A percentile compares a stretch with the other conserved stretches of the same genome.
These are phyloP conservation scores for Uncinocarpus reesii DNA, from an alignment of 2,329 filamentous ascomycete species.

Conservation along the genomic window DNA sequence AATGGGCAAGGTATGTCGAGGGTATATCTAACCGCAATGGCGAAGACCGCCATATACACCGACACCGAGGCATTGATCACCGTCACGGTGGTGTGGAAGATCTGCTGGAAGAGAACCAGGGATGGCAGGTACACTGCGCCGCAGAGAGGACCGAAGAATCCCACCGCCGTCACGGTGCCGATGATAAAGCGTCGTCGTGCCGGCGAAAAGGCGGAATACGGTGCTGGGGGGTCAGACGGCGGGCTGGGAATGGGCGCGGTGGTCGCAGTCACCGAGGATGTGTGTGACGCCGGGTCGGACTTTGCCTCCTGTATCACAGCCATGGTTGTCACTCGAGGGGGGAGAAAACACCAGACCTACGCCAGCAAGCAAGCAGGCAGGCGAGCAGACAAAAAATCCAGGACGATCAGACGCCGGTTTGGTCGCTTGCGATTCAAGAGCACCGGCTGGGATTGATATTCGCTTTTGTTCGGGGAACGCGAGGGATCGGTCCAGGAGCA, in stretches of 20 bases:
- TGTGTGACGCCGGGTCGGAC: not conserved
- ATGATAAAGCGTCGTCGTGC: constrained; percentile 33
- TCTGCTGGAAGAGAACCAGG: constrained; percentile 27
- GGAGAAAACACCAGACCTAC: too few species aligned
- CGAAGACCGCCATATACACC: constrained; percentile 39
- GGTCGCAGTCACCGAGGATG: not conserved
- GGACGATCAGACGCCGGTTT: too few species aligned
- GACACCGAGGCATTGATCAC: constrained; percentile 37
- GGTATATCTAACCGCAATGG: constrained; percentile 13
- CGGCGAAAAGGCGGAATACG: constrained; percentile 34
- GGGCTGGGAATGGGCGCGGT: too few species aligned
- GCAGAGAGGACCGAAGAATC: constrained; percentile 36
- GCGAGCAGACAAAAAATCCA: too few species aligned
- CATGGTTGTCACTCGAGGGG: too few species aligned
- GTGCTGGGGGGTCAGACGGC: not conserved
- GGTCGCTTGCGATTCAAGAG: too few species aligned
- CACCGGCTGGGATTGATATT: too few species aligned
- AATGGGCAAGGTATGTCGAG: too few species aligned
- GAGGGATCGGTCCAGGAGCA: too few species aligned
- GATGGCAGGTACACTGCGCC: constrained; percentile 38
- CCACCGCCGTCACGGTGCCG: constrained; percentile 32
- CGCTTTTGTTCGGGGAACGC: too few species aligned
- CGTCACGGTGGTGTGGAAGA: constrained; percentile 30
- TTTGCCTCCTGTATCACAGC: too few species aligned
- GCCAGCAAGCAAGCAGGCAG: too few species aligned